Evolutionary conservation across 371 early-diverging fungal species (phyloP).

Genomic region (Zychaea mexicana): DNA sequence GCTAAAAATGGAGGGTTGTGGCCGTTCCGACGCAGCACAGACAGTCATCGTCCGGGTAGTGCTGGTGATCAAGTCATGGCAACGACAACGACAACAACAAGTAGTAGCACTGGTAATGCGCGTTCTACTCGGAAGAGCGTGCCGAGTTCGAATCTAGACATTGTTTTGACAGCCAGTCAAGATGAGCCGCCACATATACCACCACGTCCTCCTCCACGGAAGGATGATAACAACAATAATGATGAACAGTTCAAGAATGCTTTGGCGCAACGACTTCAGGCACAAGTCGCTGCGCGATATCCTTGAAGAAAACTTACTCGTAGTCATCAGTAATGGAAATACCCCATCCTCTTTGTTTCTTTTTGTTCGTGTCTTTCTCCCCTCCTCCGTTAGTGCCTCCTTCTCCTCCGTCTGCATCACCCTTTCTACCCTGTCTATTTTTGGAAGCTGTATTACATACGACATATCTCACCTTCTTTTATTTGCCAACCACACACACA

Average conservation of each 20-base stretch:
- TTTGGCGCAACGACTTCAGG: conserved; percentile 11
- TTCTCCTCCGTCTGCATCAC: no score
- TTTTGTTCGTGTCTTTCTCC: no score
- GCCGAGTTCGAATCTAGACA: not conserved
- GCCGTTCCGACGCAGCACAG: conserved; percentile 25
- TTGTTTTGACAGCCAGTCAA: not conserved
- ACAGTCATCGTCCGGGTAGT: conserved; percentile 2
- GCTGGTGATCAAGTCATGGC: not conserved
- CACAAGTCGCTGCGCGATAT: conserved; percentile 14
- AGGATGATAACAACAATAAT: not conserved
- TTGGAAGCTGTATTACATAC: no score
- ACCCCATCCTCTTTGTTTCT: not conserved
- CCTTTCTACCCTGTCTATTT: no score
- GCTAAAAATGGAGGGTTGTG: conserved; percentile 9
- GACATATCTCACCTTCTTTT: no score
- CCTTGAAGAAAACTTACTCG: not conserved
- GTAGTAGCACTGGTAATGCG: not conserved
- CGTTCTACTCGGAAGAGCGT: not conserved
- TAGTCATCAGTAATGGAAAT: not conserved
- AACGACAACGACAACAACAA: not conserved
- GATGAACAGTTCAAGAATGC: conserved; percentile 14
- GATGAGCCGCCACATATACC: conserved; percentile 16
- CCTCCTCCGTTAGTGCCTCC: no score
- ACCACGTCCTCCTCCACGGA: conserved; percentile 15
- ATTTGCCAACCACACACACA: no score